phyloP scores from a whole-genome alignment of 768 basidiomycete genomes.

The Lactifluus hygrophoroides region DNA sequence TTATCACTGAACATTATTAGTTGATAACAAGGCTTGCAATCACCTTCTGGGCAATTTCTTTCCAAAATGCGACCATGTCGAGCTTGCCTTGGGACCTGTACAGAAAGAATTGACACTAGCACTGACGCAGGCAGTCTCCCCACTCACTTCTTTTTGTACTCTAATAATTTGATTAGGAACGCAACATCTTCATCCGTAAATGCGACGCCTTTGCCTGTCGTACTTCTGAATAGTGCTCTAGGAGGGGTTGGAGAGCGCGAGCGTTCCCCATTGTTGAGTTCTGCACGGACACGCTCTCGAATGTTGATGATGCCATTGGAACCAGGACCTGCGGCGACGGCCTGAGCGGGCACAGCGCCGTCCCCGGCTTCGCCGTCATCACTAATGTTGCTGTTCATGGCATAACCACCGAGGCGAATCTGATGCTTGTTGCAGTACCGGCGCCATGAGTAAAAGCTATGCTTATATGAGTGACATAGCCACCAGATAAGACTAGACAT shows the following conservation, averaged over 20 bases:
- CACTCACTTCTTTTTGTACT: constrained; percentile 56
- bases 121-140: neutral
- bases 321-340: constrained; percentile 31
- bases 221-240: constrained; percentile 68
- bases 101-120: constrained; percentile 14
- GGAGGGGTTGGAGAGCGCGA: constrained; percentile 77
- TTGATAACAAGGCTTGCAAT: constrained; percentile 17
- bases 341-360: constrained; percentile 22
- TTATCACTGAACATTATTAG: neutral
- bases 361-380: constrained; percentile 40
- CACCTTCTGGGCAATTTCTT: constrained; percentile 64
- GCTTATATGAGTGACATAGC: neutral
- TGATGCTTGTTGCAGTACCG: constrained; percentile 91
- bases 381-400: constrained; percentile 68
- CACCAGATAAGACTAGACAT: constrained; percentile 24
- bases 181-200: constrained; percentile 78
- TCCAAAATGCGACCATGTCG: constrained; percentile 76
- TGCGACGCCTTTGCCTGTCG: constrained; percentile 84
- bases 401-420: constrained; percentile 79
- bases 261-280: constrained; percentile 31
- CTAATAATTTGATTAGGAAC: constrained; percentile 69
- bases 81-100: constrained; percentile 48
- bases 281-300: constrained; percentile 33
- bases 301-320: constrained; percentile 35
- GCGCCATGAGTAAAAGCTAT: constrained; percentile 83